These are phyloP conservation scores for Lachnellula occidentalis DNA, from an alignment of 2,329 filamentous ascomycete genomes.

Conservation along the genomic window DNA sequence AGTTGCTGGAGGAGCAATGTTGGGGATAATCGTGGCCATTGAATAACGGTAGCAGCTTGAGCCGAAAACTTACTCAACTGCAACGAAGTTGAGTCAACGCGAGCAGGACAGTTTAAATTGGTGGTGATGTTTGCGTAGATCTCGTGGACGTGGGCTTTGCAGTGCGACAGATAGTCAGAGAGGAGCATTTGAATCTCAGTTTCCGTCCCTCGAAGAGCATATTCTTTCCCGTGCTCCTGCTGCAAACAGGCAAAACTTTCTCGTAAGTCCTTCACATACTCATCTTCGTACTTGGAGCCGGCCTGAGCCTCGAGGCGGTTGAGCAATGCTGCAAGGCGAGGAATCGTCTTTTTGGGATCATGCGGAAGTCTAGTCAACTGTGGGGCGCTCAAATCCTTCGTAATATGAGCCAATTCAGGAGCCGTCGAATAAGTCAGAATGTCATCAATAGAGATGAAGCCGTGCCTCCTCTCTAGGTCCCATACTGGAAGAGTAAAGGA, in stretches of 20 bases:
- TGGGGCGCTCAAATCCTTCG: neutral
- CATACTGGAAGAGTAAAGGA: neutral
- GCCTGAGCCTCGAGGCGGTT: neutral
- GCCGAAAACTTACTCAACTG: neutral
- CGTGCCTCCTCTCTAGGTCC: neutral
- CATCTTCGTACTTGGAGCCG: constrained; percentile 5
- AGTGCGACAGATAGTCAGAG: neutral
- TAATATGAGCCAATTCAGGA: neutral
- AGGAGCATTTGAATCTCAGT: neutral
- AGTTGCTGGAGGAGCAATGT: neutral
- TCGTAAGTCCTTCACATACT: constrained; percentile 9
- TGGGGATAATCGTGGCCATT: neutral
- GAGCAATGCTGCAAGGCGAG: neutral
- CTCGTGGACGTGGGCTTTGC: neutral
- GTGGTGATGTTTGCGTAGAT: neutral
- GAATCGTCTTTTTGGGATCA: neutral
- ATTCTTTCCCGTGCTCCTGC: neutral
- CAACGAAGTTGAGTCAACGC: neutral
- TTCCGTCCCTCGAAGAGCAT: too few relatives aligned
- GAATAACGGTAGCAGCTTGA: neutral
- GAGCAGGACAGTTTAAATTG: neutral
- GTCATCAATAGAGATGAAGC: constrained; percentile 1
- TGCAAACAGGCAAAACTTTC: constrained; percentile 5
- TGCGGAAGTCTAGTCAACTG: neutral
- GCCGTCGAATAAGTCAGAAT: neutral